phyloP scores from a whole-genome alignment of 805 yeast genomes.

The Ogataea nitratoaversa region DNA sequence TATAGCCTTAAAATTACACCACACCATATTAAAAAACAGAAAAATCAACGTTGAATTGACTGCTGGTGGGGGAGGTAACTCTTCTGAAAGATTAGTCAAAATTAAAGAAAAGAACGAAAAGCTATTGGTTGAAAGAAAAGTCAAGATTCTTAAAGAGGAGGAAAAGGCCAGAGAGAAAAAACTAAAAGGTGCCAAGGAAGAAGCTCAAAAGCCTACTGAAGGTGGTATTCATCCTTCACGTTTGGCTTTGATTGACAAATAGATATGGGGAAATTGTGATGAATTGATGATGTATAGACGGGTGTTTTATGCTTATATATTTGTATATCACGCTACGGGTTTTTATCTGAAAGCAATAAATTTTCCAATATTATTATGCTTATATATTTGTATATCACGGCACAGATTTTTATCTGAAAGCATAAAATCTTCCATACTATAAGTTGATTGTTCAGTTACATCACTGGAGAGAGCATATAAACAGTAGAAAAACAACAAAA shows the following conservation, averaged over 20 bases:
- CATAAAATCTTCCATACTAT: too few relatives aligned
- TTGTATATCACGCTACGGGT: neutral
- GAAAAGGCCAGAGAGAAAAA: slow-evolving; percentile 35
- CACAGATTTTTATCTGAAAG: too few relatives aligned
- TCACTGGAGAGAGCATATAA: too few relatives aligned
- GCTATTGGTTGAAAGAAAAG: slow-evolving; percentile 64
- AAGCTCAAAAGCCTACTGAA: slow-evolving; percentile 18
- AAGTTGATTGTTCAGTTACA: too few relatives aligned
- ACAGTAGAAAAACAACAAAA: too few relatives aligned
- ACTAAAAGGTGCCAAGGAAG: slow-evolving; percentile 12
- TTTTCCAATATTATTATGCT: too few relatives aligned
- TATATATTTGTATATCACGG: too few relatives aligned
- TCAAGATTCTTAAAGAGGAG: slow-evolving; percentile 47
- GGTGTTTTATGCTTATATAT: neutral
- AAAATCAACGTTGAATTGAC: slow-evolving; percentile 94
- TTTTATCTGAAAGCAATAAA: too few relatives aligned
- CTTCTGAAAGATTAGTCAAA: slow-evolving; percentile 61
- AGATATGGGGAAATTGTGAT: too few relatives aligned
- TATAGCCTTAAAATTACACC: slow-evolving; percentile 80
- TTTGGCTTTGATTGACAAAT: slow-evolving; percentile 41
- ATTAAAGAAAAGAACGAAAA: slow-evolving; percentile 75
- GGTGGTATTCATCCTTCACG: slow-evolving; percentile 63
- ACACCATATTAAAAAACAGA: slow-evolving; percentile 60
- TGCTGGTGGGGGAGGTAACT: slow-evolving; percentile 97
- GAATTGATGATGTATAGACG: too few relatives aligned